These are phyloP conservation scores for Vitis hybrid DNA, from an alignment of 177 flowering plant species.

Conservation along the genomic window DNA sequence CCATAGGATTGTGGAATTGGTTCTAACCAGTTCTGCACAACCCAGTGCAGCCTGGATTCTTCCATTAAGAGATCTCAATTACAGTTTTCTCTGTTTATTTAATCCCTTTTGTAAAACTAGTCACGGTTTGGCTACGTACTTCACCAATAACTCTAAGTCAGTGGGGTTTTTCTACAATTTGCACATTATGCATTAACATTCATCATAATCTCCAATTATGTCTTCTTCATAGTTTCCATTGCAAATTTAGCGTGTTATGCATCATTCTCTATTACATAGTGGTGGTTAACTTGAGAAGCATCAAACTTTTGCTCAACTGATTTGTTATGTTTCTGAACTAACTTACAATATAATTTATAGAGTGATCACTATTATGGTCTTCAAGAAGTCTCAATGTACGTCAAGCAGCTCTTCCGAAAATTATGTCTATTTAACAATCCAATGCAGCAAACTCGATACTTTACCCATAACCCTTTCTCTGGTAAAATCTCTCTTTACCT, in stretches of 20 bases:
- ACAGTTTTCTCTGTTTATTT: too few species aligned
- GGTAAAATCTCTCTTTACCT: constrained; percentile 66
- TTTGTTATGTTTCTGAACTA: not conserved
- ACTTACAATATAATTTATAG: not conserved
- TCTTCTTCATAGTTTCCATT: not conserved
- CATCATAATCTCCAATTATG: not conserved
- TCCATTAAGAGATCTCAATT: too few species aligned
- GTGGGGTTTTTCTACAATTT: too few species aligned
- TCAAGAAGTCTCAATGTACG: constrained; percentile 1
- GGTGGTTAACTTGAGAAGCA: not conserved
- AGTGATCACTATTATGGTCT: not conserved
- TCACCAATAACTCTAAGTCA: too few species aligned
- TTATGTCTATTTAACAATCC: constrained; percentile 7
- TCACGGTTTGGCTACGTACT: too few species aligned
- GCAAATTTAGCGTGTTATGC: not conserved
- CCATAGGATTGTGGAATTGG: too few species aligned
- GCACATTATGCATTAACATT: too few species aligned
- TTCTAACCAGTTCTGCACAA: too few species aligned
- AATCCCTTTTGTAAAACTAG: too few species aligned
- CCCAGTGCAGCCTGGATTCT: too few species aligned
- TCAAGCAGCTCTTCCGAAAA: constrained; percentile 7
- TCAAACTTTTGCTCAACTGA: not conserved
- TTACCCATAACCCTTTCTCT: constrained; percentile 27
- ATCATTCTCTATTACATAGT: not conserved
- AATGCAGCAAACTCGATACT: constrained; percentile 32